Evolutionary conservation across 2,329 filamentous ascomycete species (phyloP).

Genomic region (Trichothecium sympodiale): DNA sequence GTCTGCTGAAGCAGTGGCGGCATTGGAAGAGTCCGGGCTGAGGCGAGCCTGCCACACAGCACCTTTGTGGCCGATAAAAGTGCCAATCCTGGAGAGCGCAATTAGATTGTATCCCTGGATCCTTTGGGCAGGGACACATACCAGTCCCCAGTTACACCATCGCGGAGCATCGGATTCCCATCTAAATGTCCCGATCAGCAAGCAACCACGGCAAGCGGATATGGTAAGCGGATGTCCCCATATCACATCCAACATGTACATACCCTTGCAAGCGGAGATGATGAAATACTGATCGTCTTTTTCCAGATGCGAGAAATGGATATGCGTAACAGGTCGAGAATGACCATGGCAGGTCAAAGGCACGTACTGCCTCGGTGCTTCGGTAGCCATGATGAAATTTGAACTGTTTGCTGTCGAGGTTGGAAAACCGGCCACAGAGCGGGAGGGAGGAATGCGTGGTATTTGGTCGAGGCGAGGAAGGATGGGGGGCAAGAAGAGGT

Average conservation of each 20-base stretch:
- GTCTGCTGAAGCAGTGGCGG: conserved; percentile 89
- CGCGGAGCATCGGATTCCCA: conserved; percentile 95
- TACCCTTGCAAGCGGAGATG: conserved; percentile 84
- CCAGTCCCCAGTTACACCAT: conserved; percentile 93
- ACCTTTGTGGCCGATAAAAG: conserved; percentile 95
- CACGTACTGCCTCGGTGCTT: conserved; percentile 50
- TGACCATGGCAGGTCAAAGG: conserved; percentile 92
- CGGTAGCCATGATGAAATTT: conserved; percentile 24
- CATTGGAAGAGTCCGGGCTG: conserved; percentile 75
- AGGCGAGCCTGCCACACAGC: conserved; percentile 94
- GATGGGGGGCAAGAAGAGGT: too few relatives aligned
- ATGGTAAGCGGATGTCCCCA: too few relatives aligned
- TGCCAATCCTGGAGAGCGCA: conserved; percentile 79
- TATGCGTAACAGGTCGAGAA: conserved; percentile 81
- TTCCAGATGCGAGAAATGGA: conserved; percentile 76
- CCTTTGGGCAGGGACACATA: conserved; percentile 22
- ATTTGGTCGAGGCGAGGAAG: background rate
- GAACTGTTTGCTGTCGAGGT: background rate
- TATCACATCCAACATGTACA: conserved; percentile 6
- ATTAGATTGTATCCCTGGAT: conserved; percentile 7
- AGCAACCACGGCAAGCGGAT: too few relatives aligned
- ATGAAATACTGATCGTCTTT: conserved; percentile 82
- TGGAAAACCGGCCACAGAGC: too few relatives aligned
- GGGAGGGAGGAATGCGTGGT: background rate
- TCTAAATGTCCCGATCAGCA: conserved; percentile 42